A percentile compares a stretch with the other conserved stretches of the same genome.
Evolutionary conservation across 2,329 filamentous ascomycete genomes (phyloP).

Genomic region (Fusarium buharicum): DNA sequence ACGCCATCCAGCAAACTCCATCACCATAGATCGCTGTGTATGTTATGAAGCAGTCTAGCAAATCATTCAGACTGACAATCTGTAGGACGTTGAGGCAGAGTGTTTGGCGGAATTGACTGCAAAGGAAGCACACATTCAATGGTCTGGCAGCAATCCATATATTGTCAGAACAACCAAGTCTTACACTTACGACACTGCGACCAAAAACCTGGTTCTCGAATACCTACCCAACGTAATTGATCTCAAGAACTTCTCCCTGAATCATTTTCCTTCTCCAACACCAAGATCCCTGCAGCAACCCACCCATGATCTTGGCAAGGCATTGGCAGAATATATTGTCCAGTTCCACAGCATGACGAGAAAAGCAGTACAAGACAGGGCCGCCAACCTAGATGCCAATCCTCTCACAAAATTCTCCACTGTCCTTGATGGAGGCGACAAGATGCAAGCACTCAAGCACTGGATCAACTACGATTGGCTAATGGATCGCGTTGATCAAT

Average conservation of each 20-base stretch:
- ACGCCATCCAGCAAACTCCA: background rate
- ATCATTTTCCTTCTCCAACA: background rate
- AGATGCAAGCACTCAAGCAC: slow-evolving; percentile 12
- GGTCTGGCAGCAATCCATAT: background rate
- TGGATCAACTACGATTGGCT: slow-evolving; percentile 14
- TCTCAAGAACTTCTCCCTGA: background rate
- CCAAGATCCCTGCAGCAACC: background rate
- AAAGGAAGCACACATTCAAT: accelerated
- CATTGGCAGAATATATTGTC: background rate
- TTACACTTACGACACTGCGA: background rate
- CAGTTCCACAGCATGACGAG: background rate
- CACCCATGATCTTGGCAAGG: background rate
- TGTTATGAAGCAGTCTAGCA: background rate
- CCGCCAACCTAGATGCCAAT: accelerated
- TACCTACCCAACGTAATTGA: background rate
- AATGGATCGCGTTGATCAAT: background rate
- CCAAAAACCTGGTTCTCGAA: slow-evolving; percentile 1
- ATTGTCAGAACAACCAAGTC: background rate
- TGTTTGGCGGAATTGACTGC: background rate
- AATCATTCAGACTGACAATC: background rate
- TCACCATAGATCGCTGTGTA: slow-evolving; percentile 3
- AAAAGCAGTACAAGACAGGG: background rate
- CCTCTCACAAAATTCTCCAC: too few relatives aligned
- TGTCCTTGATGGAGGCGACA: background rate
- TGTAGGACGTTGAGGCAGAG: slow-evolving; percentile 1